These are phyloP conservation scores for Xylariomycetidae sp. DNA, from an alignment of 2,329 filamentous ascomycete species.

Conservation along the genomic window DNA sequence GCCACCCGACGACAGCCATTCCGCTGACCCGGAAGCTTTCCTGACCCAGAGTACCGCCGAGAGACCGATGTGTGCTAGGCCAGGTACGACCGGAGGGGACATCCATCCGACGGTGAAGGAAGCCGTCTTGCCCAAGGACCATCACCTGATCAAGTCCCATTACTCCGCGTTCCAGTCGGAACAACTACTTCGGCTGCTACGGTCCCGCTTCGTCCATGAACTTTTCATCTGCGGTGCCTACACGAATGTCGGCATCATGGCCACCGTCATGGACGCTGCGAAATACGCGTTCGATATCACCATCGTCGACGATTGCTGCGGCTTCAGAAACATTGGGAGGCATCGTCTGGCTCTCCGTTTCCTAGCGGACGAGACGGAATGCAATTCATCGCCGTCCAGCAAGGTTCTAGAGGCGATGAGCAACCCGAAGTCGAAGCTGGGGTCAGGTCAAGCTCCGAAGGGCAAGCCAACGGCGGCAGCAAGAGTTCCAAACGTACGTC, in stretches of 20 bases:
- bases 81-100: conserved; percentile 38
- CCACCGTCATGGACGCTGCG: conserved; percentile 85
- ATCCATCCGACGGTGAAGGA: conserved; percentile 37
- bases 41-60: conserved; percentile 30
- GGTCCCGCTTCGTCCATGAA: conserved; percentile 83
- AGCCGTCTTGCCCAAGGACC: conserved; percentile 42
- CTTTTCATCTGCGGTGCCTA: conserved; percentile 83
- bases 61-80: conserved; percentile 36
- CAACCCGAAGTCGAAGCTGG: neutral
- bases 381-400: conserved; percentile 53
- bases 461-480: conserved; percentile 10
- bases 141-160: conserved; percentile 60
- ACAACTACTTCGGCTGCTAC: conserved; percentile 65
- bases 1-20: conserved; percentile 20
- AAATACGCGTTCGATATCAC: conserved; percentile 83
- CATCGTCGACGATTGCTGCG: conserved; percentile 81
- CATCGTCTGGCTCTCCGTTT: conserved; percentile 65
- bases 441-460: conserved; percentile 5
- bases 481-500: conserved; percentile 24
- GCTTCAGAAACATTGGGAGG: conserved; percentile 63
- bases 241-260: conserved; percentile 83
- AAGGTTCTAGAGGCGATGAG: conserved; percentile 44
- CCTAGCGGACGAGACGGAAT: conserved; percentile 70
- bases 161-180: conserved; percentile 85
- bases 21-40: conserved; percentile 28